A percentile compares a stretch with the other conserved stretches of the same genome.
These are phyloP conservation scores for Paraphaeosphaeria sporulosa DNA, from an alignment of 2,329 filamentous ascomycete species.

Conservation along the genomic window DNA sequence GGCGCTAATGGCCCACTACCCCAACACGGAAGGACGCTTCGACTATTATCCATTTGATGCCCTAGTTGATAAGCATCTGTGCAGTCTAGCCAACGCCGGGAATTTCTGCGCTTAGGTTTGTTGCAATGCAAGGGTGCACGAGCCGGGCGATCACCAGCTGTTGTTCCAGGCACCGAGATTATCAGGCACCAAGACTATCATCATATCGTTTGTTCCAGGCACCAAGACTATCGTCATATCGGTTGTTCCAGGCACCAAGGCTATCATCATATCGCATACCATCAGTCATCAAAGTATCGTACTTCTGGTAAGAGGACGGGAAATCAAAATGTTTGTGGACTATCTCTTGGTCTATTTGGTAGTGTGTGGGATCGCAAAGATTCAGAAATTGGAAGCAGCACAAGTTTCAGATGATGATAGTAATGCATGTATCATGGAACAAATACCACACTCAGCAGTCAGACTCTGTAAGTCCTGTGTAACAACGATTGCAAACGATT, in stretches of 20 bases:
- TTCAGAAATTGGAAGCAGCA: too few relatives aligned
- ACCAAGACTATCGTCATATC: neutral
- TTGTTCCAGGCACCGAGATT: too few relatives aligned
- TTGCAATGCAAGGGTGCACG: neutral
- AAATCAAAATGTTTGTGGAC: neutral
- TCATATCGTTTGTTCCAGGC: neutral
- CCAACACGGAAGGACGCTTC: constrained; percentile 3
- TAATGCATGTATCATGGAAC: too few relatives aligned
- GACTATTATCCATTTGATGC: neutral
- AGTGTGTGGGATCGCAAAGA: too few relatives aligned
- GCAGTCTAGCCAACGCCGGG: neutral
- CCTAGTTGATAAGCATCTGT: too few relatives aligned
- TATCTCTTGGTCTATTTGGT: neutral
- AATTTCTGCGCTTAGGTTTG: neutral
- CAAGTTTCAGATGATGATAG: too few relatives aligned
- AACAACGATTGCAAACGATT: neutral
- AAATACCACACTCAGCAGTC: too few relatives aligned
- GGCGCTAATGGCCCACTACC: neutral
- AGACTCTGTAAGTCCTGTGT: neutral
- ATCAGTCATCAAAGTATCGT: neutral
- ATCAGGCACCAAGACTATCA: neutral
- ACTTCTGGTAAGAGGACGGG: neutral
- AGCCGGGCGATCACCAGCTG: neutral
- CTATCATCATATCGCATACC: neutral
- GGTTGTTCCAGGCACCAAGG: neutral